Evolutionary conservation across 495 filamentous ascomycete genomes (phyloP).

Genomic region (Podospora anserina): DNA sequence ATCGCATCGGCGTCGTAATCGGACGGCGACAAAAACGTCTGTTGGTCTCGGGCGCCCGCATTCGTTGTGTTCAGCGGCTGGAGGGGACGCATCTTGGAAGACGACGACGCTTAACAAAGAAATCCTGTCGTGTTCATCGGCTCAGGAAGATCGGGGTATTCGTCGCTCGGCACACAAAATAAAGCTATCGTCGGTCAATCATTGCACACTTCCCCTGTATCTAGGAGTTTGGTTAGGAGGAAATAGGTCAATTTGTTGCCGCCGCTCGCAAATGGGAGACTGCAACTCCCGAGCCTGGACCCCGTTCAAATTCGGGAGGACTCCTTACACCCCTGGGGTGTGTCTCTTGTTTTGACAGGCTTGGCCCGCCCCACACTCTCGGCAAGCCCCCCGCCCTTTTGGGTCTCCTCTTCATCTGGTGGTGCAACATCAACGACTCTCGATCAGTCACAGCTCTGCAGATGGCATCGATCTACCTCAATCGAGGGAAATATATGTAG

Average conservation of each 20-base stretch:
- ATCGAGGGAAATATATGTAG: background rate
- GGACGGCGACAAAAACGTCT: constrained; percentile 58
- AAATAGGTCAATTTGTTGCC: background rate
- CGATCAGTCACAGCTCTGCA: background rate
- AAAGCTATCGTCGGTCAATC: constrained; percentile 9
- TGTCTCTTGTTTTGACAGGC: background rate
- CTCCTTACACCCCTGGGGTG: background rate
- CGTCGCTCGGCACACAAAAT: background rate
- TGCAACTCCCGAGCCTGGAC: background rate
- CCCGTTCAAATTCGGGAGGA: background rate
- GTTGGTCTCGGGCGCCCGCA: constrained; percentile 20
- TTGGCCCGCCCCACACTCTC: background rate
- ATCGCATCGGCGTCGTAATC: constrained; percentile 66
- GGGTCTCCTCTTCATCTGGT: no score
- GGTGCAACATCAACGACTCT: background rate
- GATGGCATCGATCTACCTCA: background rate
- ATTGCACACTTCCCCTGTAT: constrained; percentile 5
- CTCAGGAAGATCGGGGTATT: background rate
- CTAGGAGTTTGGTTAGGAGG: background rate
- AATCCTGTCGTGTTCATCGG: background rate
- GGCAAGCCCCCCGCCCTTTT: background rate
- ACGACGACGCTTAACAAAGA: background rate
- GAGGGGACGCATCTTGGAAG: constrained; percentile 19
- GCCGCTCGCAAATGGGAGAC: background rate
- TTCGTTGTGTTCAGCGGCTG: constrained; percentile 30